A percentile compares a stretch with the other conserved stretches of the same genome.
These are phyloP conservation scores for Sphenostylis stenocarpa DNA, from an alignment of 306 rosid genomes.

Conservation along the genomic window DNA sequence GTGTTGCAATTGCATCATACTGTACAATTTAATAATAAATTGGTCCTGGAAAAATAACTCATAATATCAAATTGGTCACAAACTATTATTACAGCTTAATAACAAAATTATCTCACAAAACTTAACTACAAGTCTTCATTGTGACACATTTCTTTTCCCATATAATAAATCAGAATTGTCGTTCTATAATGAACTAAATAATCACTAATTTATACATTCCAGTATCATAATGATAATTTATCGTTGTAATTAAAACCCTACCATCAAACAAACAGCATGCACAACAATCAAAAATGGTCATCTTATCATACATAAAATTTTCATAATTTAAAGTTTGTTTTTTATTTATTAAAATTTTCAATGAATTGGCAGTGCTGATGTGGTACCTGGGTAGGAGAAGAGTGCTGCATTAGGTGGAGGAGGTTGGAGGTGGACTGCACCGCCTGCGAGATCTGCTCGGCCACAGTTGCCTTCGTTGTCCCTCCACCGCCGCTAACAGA, in stretches of 20 bases:
- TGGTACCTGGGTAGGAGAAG: constrained; percentile 72
- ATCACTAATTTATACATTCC: no score
- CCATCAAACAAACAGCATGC: constrained; percentile 14
- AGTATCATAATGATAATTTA: no score
- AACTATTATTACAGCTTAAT: no score
- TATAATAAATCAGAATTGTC: no score
- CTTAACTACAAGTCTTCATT: no score
- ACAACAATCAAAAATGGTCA: neutral
- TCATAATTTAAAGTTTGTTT: neutral
- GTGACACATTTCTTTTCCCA: no score
- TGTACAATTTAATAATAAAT: no score
- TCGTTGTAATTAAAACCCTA: neutral
- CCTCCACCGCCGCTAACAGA: constrained; percentile 35
- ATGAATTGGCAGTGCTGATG: neutral
- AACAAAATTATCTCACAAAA: no score
- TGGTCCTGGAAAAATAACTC: no score
- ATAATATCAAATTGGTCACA: no score
- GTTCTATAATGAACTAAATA: neutral
- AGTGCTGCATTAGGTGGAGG: constrained; percentile 81
- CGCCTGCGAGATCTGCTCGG: constrained; percentile 85
- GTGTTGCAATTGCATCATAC: no score
- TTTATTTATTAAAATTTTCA: neutral
- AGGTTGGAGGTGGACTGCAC: constrained; percentile 85
- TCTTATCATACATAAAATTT: neutral
- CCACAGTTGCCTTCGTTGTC: constrained; percentile 61